Evolutionary conservation across 2,329 filamentous ascomycete species (phyloP).

Genomic region (Furcasterigmium furcatum): DNA sequence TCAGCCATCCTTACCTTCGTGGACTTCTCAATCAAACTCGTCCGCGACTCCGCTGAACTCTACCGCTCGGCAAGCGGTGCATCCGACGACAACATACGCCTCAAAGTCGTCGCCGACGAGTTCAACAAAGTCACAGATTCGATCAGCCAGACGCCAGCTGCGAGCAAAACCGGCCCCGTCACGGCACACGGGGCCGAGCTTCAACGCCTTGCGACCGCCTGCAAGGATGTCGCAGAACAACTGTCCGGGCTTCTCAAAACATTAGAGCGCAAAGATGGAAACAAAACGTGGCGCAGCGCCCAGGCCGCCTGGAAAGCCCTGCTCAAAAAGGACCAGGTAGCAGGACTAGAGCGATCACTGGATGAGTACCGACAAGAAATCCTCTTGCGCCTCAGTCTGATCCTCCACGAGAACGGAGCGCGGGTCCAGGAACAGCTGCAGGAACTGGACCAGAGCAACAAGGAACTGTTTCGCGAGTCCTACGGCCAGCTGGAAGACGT

Average conservation of each 20-base stretch:
- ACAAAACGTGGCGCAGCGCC: not conserved
- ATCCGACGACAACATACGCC: not conserved
- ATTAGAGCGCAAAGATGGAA: not conserved
- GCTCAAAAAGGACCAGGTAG: not conserved
- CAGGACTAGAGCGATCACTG: not conserved
- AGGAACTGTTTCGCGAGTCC: no score
- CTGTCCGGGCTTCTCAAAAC: not conserved
- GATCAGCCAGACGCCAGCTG: no score
- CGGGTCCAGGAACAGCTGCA: no score
- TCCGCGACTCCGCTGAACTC: not conserved
- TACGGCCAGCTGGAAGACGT: no score
- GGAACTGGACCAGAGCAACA: no score
- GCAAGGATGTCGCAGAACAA: not conserved
- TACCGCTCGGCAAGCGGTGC: not conserved
- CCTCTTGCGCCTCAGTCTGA: not conserved
- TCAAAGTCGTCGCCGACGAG: not conserved
- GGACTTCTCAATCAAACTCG: not conserved
- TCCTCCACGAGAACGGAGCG: not conserved
- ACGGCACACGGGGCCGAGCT: no score
- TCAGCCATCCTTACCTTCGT: not conserved
- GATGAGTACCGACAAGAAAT: not conserved
- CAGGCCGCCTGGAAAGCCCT: not conserved
- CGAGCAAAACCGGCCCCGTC: no score
- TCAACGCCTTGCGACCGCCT: no score
- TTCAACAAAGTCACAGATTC: slow-evolving; percentile 21